Percentiles rank a stretch among this genome's conserved stretches.
Evolutionary conservation across 139 green algal genomes (phyloP).

Genomic region (Chlorella ohadii): DNA sequence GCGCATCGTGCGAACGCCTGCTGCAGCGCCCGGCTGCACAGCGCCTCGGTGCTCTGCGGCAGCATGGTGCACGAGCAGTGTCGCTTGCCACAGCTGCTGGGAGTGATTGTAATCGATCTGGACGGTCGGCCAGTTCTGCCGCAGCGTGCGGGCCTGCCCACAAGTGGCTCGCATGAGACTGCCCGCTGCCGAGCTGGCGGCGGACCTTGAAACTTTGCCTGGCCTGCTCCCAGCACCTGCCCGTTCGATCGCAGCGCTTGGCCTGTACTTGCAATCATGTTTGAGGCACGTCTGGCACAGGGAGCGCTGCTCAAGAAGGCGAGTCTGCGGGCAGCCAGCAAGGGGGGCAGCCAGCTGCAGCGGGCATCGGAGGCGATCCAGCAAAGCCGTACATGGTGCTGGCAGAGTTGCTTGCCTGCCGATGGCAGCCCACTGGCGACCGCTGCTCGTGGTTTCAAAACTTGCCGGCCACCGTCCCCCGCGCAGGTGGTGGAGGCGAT

Average conservation of each 20-base stretch:
- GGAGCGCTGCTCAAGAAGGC: constrained; percentile 82
- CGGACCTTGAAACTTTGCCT: background rate
- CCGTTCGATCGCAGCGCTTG: background rate
- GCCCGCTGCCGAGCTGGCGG: background rate
- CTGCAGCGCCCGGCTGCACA: too few species aligned
- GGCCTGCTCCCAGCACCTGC: background rate
- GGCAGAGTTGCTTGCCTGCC: too few species aligned
- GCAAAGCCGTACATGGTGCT: too few species aligned
- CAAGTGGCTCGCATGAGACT: background rate
- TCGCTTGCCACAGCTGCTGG: too few species aligned
- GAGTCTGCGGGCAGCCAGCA: too few species aligned
- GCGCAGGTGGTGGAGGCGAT: constrained; percentile 92
- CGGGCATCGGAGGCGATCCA: background rate
- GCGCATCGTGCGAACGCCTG: too few species aligned
- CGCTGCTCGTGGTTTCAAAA: background rate
- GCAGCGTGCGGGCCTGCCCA: too few species aligned
- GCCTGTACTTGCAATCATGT: constrained; percentile 59
- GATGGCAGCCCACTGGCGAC: too few species aligned
- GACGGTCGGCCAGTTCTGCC: too few species aligned
- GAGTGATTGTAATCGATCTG: background rate
- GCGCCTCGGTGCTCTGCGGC: too few species aligned
- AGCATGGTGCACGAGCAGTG: too few species aligned
- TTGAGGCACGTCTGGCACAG: constrained; percentile 81
- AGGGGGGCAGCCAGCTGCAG: too few species aligned
- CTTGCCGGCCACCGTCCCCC: background rate